phyloP scores from a whole-genome alignment of 768 basidiomycete species.

The Suillus weaverae region DNA sequence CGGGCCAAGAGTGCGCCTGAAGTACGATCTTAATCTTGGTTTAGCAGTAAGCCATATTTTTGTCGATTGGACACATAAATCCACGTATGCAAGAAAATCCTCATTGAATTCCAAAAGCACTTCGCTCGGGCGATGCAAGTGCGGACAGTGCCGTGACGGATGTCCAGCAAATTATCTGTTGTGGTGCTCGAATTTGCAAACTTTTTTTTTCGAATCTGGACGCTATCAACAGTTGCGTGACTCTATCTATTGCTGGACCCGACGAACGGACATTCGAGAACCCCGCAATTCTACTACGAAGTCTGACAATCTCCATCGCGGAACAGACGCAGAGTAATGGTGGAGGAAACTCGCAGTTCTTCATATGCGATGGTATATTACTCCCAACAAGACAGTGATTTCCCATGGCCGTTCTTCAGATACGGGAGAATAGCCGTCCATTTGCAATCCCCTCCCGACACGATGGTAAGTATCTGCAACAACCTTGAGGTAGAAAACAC shows the following conservation, averaged over 20 bases:
- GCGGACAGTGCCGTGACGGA: not conserved
- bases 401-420: not conserved
- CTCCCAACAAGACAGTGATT: conserved; percentile 4
- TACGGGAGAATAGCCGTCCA: conserved; percentile 2
- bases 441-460: not conserved
- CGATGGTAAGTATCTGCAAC: not conserved
- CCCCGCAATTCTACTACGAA: not conserved
- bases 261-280: not conserved
- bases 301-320: not conserved
- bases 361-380: not conserved
- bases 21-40: not conserved
- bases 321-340: not conserved
- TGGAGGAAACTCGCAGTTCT: not conserved
- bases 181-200: not conserved
- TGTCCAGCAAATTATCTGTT: not conserved
- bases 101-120: not conserved
- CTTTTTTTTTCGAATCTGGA: not conserved
- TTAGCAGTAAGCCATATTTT: not conserved
- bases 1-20: not conserved
- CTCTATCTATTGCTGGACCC: not conserved
- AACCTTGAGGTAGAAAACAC: not conserved
- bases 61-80: not conserved
- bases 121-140: not conserved
- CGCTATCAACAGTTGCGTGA: not conserved
- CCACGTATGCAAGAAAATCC: not conserved